Conservation (phyloP, 1,284 basidiomycete genomes). For the Austroboletus novae-zelandiae region DNA sequence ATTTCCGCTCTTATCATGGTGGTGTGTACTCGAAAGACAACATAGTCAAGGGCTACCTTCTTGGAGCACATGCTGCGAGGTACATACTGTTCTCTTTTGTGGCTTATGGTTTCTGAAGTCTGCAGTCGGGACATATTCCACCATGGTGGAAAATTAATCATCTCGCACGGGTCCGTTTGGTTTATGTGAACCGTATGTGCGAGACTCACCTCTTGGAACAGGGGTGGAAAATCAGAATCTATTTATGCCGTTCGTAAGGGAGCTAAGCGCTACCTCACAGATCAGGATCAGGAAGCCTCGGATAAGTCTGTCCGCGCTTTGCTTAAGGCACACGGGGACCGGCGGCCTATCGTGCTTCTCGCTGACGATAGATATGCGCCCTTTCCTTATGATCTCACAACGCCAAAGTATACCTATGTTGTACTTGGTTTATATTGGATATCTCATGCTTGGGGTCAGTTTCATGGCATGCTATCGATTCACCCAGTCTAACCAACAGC, state of each 20-base stretch:
- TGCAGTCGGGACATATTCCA: constrained; percentile 65
- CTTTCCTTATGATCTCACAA: constrained; percentile 66
- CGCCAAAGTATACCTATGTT: constrained; percentile 56
- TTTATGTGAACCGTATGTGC: not conserved
- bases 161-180: constrained; percentile 69
- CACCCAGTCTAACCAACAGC: constrained; percentile 13
- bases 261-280: constrained; percentile 36
- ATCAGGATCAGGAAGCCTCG: constrained; percentile 59
- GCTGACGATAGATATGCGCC: constrained; percentile 68
- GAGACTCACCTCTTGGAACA: constrained; percentile 23
- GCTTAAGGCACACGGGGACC: constrained; percentile 48
- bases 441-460: constrained; percentile 67
- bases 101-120: constrained; percentile 6
- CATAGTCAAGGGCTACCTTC: constrained; percentile 66
- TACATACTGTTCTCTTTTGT: constrained; percentile 29
- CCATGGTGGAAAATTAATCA: constrained; percentile 62
- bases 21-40: constrained; percentile 69
- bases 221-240: constrained; percentile 68
- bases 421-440: constrained; percentile 74
- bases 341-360: constrained; percentile 60
- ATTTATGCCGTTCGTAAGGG: constrained; percentile 40
- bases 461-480: constrained; percentile 2
- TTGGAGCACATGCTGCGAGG: constrained; percentile 67
- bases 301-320: constrained; percentile 71
- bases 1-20: constrained; percentile 74